Percentiles rank a stretch among this genome's conserved stretches.
phyloP scores from a whole-genome alignment of 2,329 filamentous ascomycete genomes.

The Cryphonectria japonica region DNA sequence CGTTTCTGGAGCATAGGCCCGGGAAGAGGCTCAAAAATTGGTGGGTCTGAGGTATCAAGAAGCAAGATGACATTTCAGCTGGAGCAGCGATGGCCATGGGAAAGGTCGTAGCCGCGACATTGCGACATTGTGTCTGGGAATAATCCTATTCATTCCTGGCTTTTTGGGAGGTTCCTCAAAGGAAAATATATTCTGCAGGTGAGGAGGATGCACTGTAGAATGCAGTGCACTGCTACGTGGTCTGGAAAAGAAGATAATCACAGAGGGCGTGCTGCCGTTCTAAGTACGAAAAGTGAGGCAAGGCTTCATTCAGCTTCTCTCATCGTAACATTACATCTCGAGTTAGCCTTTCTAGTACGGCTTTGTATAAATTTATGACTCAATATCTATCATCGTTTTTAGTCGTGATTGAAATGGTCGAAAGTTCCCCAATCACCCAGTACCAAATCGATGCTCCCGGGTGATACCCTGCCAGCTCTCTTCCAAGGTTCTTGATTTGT shows the following conservation, averaged over 20 bases:
- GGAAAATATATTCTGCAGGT: no score
- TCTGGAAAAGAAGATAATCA: background rate
- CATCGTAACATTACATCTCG: background rate
- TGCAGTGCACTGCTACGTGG: background rate
- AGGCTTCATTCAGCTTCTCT: background rate
- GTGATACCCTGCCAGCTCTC: no score
- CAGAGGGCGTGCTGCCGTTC: background rate
- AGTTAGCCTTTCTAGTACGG: background rate
- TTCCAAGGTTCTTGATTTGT: no score
- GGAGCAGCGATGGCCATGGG: background rate
- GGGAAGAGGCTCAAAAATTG: background rate
- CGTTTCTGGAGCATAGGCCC: rapidly evolving
- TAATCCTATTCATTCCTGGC: no score
- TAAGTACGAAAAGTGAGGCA: background rate
- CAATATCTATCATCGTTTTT: background rate
- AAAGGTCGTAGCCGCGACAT: no score
- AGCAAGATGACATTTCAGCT: background rate
- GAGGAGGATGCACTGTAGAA: background rate
- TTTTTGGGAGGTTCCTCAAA: no score
- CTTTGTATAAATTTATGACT: background rate
- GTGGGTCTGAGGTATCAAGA: background rate
- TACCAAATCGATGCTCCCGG: background rate
- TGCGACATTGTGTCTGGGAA: no score
- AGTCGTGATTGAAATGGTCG: background rate
- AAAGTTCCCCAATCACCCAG: background rate